Conservation (phyloP, 2,329 filamentous ascomycete species). For the Trichoderma brevicompactum region DNA sequence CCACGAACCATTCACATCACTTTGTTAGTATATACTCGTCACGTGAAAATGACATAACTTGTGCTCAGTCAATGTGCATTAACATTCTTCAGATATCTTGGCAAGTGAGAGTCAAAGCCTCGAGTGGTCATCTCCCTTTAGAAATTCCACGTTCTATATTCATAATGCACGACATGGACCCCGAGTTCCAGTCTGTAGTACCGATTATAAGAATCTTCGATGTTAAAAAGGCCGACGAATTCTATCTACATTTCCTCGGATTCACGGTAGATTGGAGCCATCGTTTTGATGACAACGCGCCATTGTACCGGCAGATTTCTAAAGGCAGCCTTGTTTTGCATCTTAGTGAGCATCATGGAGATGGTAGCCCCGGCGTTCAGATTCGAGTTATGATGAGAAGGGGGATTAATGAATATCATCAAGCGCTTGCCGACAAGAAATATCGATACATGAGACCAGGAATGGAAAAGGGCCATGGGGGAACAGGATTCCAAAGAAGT, state of each 20-base stretch:
- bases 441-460: slow-evolving; percentile 33
- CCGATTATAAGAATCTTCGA: slow-evolving; percentile 34
- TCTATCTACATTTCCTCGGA: slow-evolving; percentile 33
- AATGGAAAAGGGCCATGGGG: slow-evolving; percentile 28
- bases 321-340: slow-evolving; percentile 29
- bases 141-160: no score
- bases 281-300: slow-evolving; percentile 31
- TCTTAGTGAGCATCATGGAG: slow-evolving; percentile 30
- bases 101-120: not conserved
- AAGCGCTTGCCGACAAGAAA: slow-evolving; percentile 28
- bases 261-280: slow-evolving; percentile 34
- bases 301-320: slow-evolving; percentile 33
- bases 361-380: not conserved
- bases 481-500: slow-evolving; percentile 23
- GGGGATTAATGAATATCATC: slow-evolving; percentile 20
- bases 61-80: not conserved
- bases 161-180: not conserved
- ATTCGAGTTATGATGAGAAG: not conserved
- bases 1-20: no score
- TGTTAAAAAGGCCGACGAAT: slow-evolving; percentile 33
- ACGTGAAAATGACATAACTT: no score
- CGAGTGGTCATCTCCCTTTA: no score
- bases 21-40: no score
- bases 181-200: slow-evolving; percentile 29
- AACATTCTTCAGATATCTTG: not conserved